These are phyloP conservation scores for Paraphysoderma sedebokerense DNA, from an alignment of 371 early-diverging fungal species.

Conservation along the genomic window DNA sequence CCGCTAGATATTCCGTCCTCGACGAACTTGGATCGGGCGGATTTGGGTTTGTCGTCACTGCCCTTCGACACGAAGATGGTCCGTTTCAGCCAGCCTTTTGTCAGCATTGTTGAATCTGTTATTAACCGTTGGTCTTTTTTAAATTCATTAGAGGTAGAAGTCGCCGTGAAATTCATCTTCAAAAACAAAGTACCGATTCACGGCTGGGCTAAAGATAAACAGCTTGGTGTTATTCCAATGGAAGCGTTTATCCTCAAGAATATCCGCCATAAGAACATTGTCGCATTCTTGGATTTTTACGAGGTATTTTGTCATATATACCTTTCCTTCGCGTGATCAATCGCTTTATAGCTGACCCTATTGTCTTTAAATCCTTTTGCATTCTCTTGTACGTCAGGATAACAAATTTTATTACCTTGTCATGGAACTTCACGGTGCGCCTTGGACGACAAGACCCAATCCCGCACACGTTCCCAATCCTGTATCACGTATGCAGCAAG, in stretches of 20 bases:
- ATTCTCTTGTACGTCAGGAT: slow-evolving; percentile 18
- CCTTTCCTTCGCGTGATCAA: not conserved
- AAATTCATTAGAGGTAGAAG: slow-evolving; percentile 22
- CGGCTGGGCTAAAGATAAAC: slow-evolving; percentile 36
- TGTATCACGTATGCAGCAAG: no score
- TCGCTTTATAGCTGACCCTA: not conserved
- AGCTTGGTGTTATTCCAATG: slow-evolving; percentile 46
- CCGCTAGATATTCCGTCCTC: slow-evolving; percentile 28
- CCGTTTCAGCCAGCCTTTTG: not conserved
- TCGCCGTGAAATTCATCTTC: slow-evolving; percentile 66
- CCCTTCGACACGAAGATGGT: slow-evolving; percentile 6
- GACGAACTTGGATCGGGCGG: slow-evolving; percentile 62
- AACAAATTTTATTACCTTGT: slow-evolving; percentile 45
- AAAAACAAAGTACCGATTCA: slow-evolving; percentile 38
- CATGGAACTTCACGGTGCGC: slow-evolving; percentile 60
- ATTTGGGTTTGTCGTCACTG: slow-evolving; percentile 55
- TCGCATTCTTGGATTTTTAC: slow-evolving; percentile 42
- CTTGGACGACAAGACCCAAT: no score
- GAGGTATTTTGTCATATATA: not conserved
- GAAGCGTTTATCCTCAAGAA: slow-evolving; percentile 54
- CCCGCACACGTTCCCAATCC: no score
- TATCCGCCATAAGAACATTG: slow-evolving; percentile 46
- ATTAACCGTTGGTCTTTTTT: not conserved
- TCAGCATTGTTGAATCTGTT: no score
- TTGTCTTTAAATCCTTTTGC: no score